Conservation (phyloP, 129 eudicot species). For the Flaveria trinervia region DNA sequence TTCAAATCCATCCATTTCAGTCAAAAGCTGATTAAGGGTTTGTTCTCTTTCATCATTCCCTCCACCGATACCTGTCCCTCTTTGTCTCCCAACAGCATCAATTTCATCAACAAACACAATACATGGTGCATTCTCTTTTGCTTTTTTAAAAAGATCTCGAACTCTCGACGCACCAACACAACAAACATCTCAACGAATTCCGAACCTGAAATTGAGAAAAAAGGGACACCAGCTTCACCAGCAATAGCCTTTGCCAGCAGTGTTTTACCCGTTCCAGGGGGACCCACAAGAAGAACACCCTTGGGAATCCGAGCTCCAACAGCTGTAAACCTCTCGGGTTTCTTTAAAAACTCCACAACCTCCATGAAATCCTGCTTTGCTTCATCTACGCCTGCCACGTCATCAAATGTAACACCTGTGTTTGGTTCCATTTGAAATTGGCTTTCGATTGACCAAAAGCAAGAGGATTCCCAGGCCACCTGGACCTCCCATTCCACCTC, state of each 20-base stretch:
- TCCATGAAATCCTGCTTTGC: constrained; percentile 99
- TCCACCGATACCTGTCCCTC: constrained; percentile 98
- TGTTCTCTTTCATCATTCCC: constrained; percentile 98
- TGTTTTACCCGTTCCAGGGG: constrained; percentile 98
- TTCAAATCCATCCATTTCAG: constrained; percentile 98
- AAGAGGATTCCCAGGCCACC: constrained; percentile 91
- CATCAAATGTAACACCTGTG: constrained; percentile 96
- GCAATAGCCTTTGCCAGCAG: constrained; percentile 94
- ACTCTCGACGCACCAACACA: constrained; percentile 98
- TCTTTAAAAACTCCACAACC: constrained; percentile 94
- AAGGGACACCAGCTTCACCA: constrained; percentile 99
- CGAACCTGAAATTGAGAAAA: constrained; percentile 90
- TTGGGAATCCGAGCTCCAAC: constrained; percentile 97
- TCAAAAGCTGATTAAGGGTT: constrained; percentile 90
- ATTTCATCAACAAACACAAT: constrained; percentile 98
- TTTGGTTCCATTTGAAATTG: constrained; percentile 96
- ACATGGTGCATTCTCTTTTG: constrained; percentile 97
- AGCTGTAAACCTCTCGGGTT: constrained; percentile 94
- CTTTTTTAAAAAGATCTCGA: constrained; percentile 93
- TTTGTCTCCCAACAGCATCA: constrained; percentile 97
- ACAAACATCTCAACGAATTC: constrained; percentile 99
- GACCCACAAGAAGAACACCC: constrained; percentile 96
- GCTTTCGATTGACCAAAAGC: constrained; percentile 93
- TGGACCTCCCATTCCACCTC: constrained; percentile 97
- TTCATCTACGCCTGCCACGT: constrained; percentile 98